Percentiles rank a stretch among this genome's conserved stretches.
Evolutionary conservation across 2,329 filamentous ascomycete species (phyloP).

Genomic region (Aspergillus pseudoterreus): DNA sequence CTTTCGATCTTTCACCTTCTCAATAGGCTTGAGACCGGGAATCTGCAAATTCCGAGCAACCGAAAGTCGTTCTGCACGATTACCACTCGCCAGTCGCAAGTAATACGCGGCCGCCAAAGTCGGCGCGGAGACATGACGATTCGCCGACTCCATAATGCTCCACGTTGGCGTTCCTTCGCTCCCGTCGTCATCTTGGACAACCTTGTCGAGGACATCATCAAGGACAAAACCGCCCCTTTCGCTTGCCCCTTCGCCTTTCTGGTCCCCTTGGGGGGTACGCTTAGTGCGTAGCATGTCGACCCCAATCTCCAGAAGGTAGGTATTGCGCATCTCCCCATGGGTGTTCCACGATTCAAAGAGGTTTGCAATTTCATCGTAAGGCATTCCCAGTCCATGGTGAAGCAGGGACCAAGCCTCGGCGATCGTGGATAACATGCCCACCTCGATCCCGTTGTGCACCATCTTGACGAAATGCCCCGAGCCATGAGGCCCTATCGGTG

Average conservation of each 20-base stretch:
- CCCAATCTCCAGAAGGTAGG: slow-evolving; percentile 62
- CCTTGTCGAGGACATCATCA: slow-evolving; percentile 63
- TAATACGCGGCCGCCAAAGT: slow-evolving; percentile 63
- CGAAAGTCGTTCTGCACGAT: slow-evolving; percentile 53
- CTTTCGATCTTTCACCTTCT: slow-evolving; percentile 31
- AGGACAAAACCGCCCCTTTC: slow-evolving; percentile 50
- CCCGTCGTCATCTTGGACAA: slow-evolving; percentile 65
- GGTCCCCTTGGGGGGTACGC: slow-evolving; percentile 38
- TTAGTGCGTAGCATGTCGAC: slow-evolving; percentile 57
- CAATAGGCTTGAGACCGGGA: slow-evolving; percentile 35
- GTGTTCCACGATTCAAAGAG: slow-evolving; percentile 60
- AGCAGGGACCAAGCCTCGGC: slow-evolving; percentile 65
- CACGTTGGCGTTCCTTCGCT: slow-evolving; percentile 66
- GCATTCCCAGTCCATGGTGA: slow-evolving; percentile 55
- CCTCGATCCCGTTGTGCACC: slow-evolving; percentile 72
- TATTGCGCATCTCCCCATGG: slow-evolving; percentile 55
- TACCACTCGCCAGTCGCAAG: slow-evolving; percentile 61
- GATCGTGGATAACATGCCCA: slow-evolving; percentile 64
- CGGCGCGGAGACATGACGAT: slow-evolving; percentile 60
- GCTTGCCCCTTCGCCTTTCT: slow-evolving; percentile 29
- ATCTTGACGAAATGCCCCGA: slow-evolving; percentile 72
- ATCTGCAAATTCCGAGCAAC: slow-evolving; percentile 49
- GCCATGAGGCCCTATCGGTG: slow-evolving; percentile 58
- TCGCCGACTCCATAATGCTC: slow-evolving; percentile 60
- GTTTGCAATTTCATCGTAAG: slow-evolving; percentile 57